Evolutionary conservation across 2,329 filamentous ascomycete genomes (phyloP), one percentile per base, ranked within the genome.

Genomic region (Colletotrichum truncatum): DNA sequence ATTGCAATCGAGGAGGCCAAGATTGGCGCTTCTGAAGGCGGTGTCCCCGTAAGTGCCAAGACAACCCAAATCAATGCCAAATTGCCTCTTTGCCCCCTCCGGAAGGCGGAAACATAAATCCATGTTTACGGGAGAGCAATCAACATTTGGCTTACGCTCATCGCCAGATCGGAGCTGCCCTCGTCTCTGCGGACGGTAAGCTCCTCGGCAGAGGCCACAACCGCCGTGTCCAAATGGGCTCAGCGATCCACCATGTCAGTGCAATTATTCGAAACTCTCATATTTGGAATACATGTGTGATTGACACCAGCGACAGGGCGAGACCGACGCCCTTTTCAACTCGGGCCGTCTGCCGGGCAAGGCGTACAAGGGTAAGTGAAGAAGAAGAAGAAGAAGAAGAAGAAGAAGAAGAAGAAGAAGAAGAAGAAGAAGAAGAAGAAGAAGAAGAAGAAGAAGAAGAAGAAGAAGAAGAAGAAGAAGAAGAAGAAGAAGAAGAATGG

Each of bases 181-280:
- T 94, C 25, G 85, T 94, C n/a, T 85, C 87, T 38, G 85, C 85
- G 61, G 86, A 92, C 70, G 92, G 92, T 66, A 88, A 84, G 68
- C 86, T 94, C 39, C 81, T 94, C 4, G 91, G 91, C 16, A 82
- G 85, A 64, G 91, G 91, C 10, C 91, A 91, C 75, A 94, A 94
- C 72, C 88, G 91, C 88, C 84, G 92, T 60, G 86, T 93, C 16
- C 92, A 94, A 76, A 89, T 89, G 61, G 85, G 85, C 58, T 91
- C 89, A 73, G 83, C 91, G 4, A 92, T 90, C 36, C 84, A 93
- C 70, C 91, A 94, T 79, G 90, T 92, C 73, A 73, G 83, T 25
- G 11, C 11, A 25, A 14, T 12, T 18, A 4, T 21, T 23, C 11
- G 46, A 23, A 25, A n/a, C 16, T 7, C 11, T 18, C 21, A 8